Conservation (phyloP, 2,329 filamentous ascomycete species). For the Neofusicoccum sp. region DNA sequence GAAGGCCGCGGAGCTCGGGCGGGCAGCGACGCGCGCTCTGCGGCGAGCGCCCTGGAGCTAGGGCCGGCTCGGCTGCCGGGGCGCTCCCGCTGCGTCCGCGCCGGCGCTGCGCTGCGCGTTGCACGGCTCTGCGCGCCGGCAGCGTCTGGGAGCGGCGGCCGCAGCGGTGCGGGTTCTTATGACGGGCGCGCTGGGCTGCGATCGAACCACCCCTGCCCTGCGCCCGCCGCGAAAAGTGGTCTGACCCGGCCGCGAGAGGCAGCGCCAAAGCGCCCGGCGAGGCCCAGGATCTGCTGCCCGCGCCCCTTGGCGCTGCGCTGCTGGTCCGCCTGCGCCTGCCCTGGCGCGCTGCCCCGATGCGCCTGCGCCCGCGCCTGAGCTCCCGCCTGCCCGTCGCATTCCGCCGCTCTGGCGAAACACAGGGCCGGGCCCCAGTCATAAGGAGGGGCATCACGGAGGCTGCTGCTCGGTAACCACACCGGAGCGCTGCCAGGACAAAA, state of each 20-base stretch:
- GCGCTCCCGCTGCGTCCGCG: neutral
- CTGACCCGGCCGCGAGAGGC: slow-evolving; percentile 7
- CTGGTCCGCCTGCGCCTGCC: slow-evolving; percentile 13
- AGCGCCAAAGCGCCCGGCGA: neutral
- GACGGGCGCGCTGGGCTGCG: slow-evolving; percentile 5
- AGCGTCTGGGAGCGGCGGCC: neutral
- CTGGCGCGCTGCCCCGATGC: slow-evolving; percentile 4
- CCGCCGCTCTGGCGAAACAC: slow-evolving; percentile 15
- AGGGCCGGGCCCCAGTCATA: slow-evolving; percentile 14
- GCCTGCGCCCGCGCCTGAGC: neutral
- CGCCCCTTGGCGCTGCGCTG: slow-evolving; percentile 13
- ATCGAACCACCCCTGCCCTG: slow-evolving; percentile 11
- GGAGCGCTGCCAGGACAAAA: slow-evolving; percentile 13
- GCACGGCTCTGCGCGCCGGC: neutral
- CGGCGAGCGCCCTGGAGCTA: neutral
- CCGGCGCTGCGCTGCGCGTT: neutral
- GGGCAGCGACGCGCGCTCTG: neutral
- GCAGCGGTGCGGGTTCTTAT: neutral
- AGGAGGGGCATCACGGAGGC: slow-evolving; percentile 17
- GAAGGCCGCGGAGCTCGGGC: slow-evolving; percentile 12
- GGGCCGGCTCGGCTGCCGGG: slow-evolving; percentile 12
- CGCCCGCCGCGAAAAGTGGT: slow-evolving; percentile 4
- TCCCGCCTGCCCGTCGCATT: slow-evolving; percentile 3
- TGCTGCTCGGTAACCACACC: slow-evolving; percentile 14
- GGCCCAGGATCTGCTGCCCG: slow-evolving; percentile 14